Evolutionary conservation across 208 protist species (phyloP).

Genomic region (Acanthamoeba healyi): DNA sequence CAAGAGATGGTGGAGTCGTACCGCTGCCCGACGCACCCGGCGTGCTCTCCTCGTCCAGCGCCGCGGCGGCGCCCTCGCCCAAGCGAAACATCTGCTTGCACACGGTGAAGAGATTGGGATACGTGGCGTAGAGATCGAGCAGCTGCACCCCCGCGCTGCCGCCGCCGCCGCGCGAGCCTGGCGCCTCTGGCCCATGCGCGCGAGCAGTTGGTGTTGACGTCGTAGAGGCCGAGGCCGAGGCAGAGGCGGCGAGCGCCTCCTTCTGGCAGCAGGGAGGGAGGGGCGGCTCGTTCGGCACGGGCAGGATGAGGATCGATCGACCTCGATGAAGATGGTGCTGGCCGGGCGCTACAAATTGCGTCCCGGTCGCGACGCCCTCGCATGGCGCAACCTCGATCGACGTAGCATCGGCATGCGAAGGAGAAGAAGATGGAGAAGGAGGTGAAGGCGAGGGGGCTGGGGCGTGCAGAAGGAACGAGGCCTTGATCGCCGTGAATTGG

Average conservation of each 20-base stretch:
- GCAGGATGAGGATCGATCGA: conserved; percentile 31
- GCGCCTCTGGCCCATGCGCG: neutral
- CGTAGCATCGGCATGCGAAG: neutral
- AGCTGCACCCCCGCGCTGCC: neutral
- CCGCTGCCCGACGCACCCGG: too few relatives aligned
- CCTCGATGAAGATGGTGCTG: neutral
- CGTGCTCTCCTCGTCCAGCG: neutral
- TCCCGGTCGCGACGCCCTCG: too few relatives aligned
- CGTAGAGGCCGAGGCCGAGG: neutral
- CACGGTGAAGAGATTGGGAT: neutral
- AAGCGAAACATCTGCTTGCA: conserved; percentile 7
- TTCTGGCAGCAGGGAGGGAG: conserved; percentile 1
- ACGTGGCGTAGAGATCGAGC: neutral
- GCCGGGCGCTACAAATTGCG: too few relatives aligned
- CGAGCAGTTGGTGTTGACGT: neutral
- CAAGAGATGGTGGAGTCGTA: neutral
- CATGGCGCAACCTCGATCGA: too few relatives aligned
- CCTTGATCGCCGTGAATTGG: conserved; percentile 29
- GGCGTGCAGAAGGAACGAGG: neutral
- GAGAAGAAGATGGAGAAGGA: too few relatives aligned
- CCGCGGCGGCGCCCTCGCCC: neutral
- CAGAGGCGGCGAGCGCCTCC: neutral
- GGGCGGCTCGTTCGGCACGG: conserved; percentile 3
- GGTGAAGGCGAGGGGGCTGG: neutral
- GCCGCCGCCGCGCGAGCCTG: neutral